Evolutionary conservation across 257 asterid genomes (phyloP), one percentile per base, ranked within the genome.

Genomic region (Rubia yunnanensis): DNA sequence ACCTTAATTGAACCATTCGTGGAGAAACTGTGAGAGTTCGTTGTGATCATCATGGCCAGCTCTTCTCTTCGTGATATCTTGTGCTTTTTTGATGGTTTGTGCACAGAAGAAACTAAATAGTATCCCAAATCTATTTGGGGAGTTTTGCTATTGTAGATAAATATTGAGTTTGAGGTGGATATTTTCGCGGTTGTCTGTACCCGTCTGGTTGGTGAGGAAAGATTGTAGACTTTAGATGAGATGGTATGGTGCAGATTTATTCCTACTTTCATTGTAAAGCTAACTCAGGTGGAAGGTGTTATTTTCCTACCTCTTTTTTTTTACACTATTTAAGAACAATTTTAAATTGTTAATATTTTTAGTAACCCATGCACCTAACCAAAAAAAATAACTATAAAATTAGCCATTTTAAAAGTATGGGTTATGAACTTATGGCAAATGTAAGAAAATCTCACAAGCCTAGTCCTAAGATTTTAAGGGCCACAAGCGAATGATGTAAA

Each of bases 1-100:
- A 78, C 86, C 63, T 72, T 94, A 85, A 68, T 82, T 1, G 84
- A 88, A 75, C 80, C 96, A 65, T 88, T 88, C 63, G 66, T 80
- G 30, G 88, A 86, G 65, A 82, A 55, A 72, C 63, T 79, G 79
- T 32, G 5, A 56, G 8, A 20, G 23, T 46, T 44, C 57, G 17
- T 24, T 15, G 9, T 10, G 52, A 38, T 10, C 3, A 70, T 26
- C 34, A 35, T 61, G 39, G 66, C 56, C 22, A 1, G 46, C n/a
- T 5, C 17, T 15, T 18, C 17, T 38, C 60, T 10, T 24, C 48
- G n/a, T 28, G 24, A 28, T 41, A 50, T 50, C 13, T 31, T 10
- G 41, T 17, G 15, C 49, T 22, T 69, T 26, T 10, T 70, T 1
- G 10, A 50, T 50, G 55, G 10, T 34, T 35, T 48, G 35, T 52